A percentile compares a stretch with the other conserved stretches of the same genome.
phyloP scores from a whole-genome alignment of 805 yeast genomes.

The Lipomyces kockii region DNA sequence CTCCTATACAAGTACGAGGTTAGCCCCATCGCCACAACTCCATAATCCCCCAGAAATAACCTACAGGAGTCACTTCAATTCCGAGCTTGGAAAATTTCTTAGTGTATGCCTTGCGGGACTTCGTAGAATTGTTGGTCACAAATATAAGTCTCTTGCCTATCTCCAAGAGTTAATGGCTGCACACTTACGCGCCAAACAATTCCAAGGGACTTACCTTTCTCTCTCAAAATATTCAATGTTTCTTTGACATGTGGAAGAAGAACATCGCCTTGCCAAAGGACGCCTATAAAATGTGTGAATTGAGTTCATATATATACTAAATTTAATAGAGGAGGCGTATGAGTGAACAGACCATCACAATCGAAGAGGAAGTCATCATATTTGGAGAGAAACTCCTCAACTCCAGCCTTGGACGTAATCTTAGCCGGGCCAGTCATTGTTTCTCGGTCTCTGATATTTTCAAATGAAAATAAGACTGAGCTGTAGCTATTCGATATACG shows the following conservation, averaged over 20 bases:
- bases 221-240: slow-evolving; percentile 65
- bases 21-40: not conserved
- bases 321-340: too few species aligned
- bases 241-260: slow-evolving; percentile 79
- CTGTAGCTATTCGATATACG: not conserved
- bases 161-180: not conserved
- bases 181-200: not conserved
- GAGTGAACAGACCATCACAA: slow-evolving; percentile 65
- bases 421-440: slow-evolving; percentile 49
- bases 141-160: slow-evolving; percentile 73
- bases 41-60: not conserved
- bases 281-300: slow-evolving; percentile 51
- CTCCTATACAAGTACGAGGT: slow-evolving; percentile 43
- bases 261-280: slow-evolving; percentile 88
- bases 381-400: slow-evolving; percentile 58
- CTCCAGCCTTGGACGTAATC: slow-evolving; percentile 54
- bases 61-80: slow-evolving; percentile 45
- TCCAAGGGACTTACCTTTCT: slow-evolving; percentile 30
- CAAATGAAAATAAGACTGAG: not conserved
- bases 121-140: slow-evolving; percentile 95
- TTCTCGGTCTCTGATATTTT: not conserved
- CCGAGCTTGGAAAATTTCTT: slow-evolving; percentile 71
- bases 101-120: slow-evolving; percentile 78
- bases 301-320: not conserved
- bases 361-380: slow-evolving; percentile 91